Evolutionary conservation across 2,329 filamentous ascomycete species (phyloP).

Genomic region (Diaporthe capsici): DNA sequence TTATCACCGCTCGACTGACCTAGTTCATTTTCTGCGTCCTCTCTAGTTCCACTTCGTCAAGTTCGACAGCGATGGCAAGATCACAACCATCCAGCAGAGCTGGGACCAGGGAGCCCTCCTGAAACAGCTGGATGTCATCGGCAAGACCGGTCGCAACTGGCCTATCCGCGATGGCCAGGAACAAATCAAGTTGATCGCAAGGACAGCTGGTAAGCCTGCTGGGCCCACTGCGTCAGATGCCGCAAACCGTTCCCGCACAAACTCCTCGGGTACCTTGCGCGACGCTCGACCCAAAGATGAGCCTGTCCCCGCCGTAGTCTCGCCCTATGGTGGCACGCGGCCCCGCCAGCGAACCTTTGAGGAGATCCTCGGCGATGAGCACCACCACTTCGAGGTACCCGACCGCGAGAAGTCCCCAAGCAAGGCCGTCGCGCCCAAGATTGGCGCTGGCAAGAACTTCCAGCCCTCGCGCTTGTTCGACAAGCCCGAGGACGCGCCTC

Average conservation of each 20-base stretch:
- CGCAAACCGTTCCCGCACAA: slow-evolving; percentile 62
- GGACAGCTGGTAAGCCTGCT: slow-evolving; percentile 55
- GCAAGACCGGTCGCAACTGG: slow-evolving; percentile 91
- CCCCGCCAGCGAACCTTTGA: slow-evolving; percentile 77
- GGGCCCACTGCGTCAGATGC: slow-evolving; percentile 51
- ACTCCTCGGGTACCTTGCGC: slow-evolving; percentile 68
- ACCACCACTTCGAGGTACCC: slow-evolving; percentile 51
- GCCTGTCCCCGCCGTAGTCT: slow-evolving; percentile 65
- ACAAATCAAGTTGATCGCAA: slow-evolving; percentile 82
- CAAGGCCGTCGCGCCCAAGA: slow-evolving; percentile 64
- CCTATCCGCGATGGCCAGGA: slow-evolving; percentile 91
- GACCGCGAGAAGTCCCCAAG: slow-evolving; percentile 67
- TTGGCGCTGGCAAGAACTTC: slow-evolving; percentile 72
- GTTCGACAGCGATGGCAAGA: slow-evolving; percentile 83
- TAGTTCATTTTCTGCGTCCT: background rate
- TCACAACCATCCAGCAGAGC: slow-evolving; percentile 87
- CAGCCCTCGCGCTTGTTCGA: slow-evolving; percentile 76
- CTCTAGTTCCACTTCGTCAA: slow-evolving; percentile 86
- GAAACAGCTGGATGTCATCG: slow-evolving; percentile 95
- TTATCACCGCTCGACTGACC: slow-evolving; percentile 17
- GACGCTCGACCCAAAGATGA: slow-evolving; percentile 77
- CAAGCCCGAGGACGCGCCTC: slow-evolving; percentile 59
- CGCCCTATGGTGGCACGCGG: slow-evolving; percentile 71
- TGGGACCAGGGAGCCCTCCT: slow-evolving; percentile 97
- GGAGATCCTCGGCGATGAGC: slow-evolving; percentile 77